phyloP scores from a whole-genome alignment of 257 asterid genomes.

The Datura wrightii region DNA sequence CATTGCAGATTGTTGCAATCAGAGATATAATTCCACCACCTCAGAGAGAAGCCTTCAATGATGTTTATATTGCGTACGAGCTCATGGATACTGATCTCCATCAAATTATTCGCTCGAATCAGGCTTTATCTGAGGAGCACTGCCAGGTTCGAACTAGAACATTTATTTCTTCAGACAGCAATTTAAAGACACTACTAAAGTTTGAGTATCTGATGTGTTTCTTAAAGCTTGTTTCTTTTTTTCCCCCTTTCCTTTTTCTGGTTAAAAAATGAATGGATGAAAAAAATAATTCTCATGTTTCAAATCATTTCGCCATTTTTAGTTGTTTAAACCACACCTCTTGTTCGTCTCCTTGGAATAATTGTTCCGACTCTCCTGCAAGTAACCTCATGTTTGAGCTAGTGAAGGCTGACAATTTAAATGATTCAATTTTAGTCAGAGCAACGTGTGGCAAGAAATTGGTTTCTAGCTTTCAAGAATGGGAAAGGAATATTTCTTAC shows the following conservation, averaged over 20 bases:
- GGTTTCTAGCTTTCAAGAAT: background rate
- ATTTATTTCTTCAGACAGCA: background rate
- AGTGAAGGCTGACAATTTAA: background rate
- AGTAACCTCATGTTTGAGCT: slow-evolving; percentile 14
- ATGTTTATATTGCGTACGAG: slow-evolving; percentile 94
- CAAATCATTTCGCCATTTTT: background rate
- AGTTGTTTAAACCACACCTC: background rate
- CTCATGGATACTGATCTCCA: slow-evolving; percentile 99
- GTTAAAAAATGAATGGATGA: background rate
- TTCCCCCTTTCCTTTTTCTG: background rate
- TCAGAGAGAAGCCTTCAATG: slow-evolving; percentile 81
- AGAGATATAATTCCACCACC: slow-evolving; percentile 96
- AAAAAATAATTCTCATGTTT: background rate
- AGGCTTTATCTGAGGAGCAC: slow-evolving; percentile 91
- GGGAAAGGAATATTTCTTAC: background rate
- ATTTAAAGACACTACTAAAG: background rate
- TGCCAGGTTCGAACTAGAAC: slow-evolving; percentile 67
- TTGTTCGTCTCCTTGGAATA: background rate
- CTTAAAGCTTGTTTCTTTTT: background rate
- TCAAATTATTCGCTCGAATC: slow-evolving; percentile 96
- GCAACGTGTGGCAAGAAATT: slow-evolving; percentile 13
- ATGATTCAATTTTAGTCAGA: background rate
- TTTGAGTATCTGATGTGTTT: background rate
- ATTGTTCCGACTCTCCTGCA: background rate
- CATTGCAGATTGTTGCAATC: slow-evolving; percentile 84